A percentile compares a stretch with the other conserved stretches of the same genome.
Evolutionary conservation across 2,329 filamentous ascomycete species (phyloP).

Genomic region (Penicillium vulpinum): DNA sequence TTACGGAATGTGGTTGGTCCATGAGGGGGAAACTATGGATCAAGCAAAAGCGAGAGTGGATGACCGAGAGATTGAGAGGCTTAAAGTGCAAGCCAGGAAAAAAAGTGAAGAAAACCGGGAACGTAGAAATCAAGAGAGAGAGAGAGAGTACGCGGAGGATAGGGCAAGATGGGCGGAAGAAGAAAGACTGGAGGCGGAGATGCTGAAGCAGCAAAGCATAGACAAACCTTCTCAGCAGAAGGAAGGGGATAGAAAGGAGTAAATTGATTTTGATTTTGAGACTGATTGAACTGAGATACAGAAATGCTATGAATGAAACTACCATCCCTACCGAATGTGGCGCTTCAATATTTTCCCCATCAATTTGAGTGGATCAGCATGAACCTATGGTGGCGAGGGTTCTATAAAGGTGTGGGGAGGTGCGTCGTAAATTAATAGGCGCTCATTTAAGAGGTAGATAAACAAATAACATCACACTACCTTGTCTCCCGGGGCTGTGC

Average conservation of each 20-base stretch:
- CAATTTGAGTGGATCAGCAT: too few relatives aligned
- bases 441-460: too few relatives aligned
- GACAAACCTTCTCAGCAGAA: background rate
- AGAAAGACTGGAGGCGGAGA: background rate
- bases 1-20: background rate
- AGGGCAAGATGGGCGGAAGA: background rate
- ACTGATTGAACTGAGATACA: background rate
- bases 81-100: background rate
- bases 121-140: accelerated
- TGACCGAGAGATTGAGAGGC: background rate
- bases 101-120: background rate
- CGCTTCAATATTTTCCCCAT: too few relatives aligned
- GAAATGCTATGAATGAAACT: background rate
- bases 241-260: background rate
- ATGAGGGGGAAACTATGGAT: background rate
- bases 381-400: too few relatives aligned
- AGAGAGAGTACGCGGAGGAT: background rate
- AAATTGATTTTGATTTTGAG: background rate
- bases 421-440: too few relatives aligned
- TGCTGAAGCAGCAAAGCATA: background rate
- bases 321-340: too few relatives aligned
- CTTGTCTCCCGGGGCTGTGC: too few relatives aligned
- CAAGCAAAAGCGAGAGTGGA: background rate
- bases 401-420: too few relatives aligned
- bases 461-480: too few relatives aligned